Evolutionary conservation across 164 flowering plant genomes (phyloP).

Genomic region (Sextonia rubra): DNA sequence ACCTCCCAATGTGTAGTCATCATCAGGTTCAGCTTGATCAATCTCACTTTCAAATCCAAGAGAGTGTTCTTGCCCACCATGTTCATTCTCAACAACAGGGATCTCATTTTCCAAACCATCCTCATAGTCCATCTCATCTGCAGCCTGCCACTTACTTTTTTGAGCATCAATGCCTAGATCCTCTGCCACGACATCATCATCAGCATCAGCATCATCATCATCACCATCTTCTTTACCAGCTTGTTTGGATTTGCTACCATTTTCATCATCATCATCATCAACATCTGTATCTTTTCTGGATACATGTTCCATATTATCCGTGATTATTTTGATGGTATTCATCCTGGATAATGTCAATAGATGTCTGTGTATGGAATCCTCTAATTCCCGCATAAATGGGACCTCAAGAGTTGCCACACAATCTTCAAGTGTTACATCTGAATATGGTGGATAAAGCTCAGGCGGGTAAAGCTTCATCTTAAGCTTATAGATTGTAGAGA

Average conservation of each 20-base stretch:
- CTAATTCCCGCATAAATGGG: conserved; percentile 50
- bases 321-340: conserved; percentile 54
- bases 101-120: conserved; percentile 37
- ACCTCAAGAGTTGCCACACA: conserved; percentile 36
- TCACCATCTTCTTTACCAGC: conserved; percentile 16
- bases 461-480: conserved; percentile 48
- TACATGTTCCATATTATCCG: conserved; percentile 18
- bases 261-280: conserved; percentile 38
- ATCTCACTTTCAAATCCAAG: conserved; percentile 30
- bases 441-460: conserved; percentile 36
- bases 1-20: conserved; percentile 25
- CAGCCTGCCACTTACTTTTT: conserved; percentile 49
- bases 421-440: conserved; percentile 43
- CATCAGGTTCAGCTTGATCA: conserved; percentile 28
- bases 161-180: conserved; percentile 64
- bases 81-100: conserved; percentile 30
- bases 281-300: conserved; percentile 37
- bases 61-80: conserved; percentile 27
- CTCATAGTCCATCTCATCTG: conserved; percentile 81
- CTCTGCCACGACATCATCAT: conserved; percentile 36
- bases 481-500: conserved; percentile 61
- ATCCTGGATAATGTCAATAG: conserved; percentile 47
- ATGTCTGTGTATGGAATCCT: conserved; percentile 56
- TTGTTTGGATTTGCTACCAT: conserved; percentile 9
- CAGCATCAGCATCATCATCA: conserved; percentile 31